Conservation (phyloP, 164 flowering plant genomes). For the Vitis amurensis region DNA sequence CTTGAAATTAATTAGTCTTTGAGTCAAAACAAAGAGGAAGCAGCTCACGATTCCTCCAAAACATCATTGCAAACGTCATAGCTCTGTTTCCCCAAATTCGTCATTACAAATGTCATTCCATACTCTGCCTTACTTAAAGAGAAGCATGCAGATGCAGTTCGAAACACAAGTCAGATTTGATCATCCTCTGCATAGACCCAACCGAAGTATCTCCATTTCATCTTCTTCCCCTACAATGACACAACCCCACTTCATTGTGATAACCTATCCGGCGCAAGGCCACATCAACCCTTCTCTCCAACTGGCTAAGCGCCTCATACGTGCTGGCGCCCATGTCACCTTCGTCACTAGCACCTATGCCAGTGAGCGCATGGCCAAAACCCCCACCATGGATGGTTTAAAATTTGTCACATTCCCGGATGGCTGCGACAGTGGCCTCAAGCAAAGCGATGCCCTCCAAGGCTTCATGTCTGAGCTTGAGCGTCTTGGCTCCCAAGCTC, state of each 20-base stretch:
- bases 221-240: too few species aligned
- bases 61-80: too few species aligned
- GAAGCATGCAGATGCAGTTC: too few species aligned
- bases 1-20: too few species aligned
- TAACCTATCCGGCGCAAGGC: conserved; percentile 20
- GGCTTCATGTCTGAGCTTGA: neutral
- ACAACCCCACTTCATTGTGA: conserved; percentile 9
- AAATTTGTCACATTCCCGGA: conserved; percentile 1
- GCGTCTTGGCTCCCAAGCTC: conserved; percentile 6
- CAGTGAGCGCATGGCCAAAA: conserved; percentile 1
- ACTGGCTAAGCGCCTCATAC: conserved; percentile 17
- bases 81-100: too few species aligned
- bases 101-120: too few species aligned
- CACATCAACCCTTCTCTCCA: conserved; percentile 31
- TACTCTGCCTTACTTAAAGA: too few species aligned
- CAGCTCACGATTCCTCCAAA: too few species aligned
- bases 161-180: too few species aligned
- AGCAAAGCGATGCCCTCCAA: neutral
- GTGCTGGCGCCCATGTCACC: conserved; percentile 10
- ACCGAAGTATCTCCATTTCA: too few species aligned
- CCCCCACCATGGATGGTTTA: neutral
- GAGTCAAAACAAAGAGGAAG: too few species aligned
- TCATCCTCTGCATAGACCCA: too few species aligned
- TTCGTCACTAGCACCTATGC: conserved; percentile 14
- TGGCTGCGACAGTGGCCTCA: conserved; percentile 8